These are phyloP conservation scores for Penicillium malachiteum DNA, from an alignment of 495 filamentous ascomycete species.

Conservation along the genomic window DNA sequence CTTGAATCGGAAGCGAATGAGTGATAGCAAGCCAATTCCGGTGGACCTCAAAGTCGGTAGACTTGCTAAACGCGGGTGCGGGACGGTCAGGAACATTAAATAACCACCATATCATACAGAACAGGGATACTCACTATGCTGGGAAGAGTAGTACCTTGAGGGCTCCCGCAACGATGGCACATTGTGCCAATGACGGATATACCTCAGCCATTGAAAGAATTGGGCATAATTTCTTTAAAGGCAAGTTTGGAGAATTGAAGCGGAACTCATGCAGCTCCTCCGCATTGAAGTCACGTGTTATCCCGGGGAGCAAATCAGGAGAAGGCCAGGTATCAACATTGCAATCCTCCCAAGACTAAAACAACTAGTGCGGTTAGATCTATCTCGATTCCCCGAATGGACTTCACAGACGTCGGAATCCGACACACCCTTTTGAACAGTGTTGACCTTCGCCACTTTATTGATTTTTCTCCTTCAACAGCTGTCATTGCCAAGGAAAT, in stretches of 20 bases:
- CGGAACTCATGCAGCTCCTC: slow-evolving; percentile 11
- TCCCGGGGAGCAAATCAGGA: slow-evolving; percentile 29
- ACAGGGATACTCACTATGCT: slow-evolving; percentile 72
- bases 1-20: slow-evolving; percentile 77
- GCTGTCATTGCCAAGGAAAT: slow-evolving; percentile 45
- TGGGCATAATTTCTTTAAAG: slow-evolving; percentile 17
- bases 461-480: slow-evolving; percentile 49
- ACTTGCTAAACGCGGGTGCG: slow-evolving; percentile 64
- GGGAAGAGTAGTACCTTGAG: slow-evolving; percentile 94
- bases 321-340: slow-evolving; percentile 28
- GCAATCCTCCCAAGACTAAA: not conserved
- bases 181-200: slow-evolving; percentile 83
- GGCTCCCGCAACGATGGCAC: slow-evolving; percentile 80
- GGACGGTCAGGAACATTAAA: slow-evolving; percentile 1
- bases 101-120: not conserved
- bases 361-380: slow-evolving; percentile 4
- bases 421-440: slow-evolving; percentile 47
- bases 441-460: slow-evolving; percentile 44
- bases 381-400: slow-evolving; percentile 41
- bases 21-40: slow-evolving; percentile 98
- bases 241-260: not conserved
- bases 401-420: slow-evolving; percentile 51
- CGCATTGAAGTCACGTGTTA: slow-evolving; percentile 18
- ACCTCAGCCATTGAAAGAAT: slow-evolving; percentile 67
- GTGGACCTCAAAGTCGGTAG: slow-evolving; percentile 99